Evolutionary conservation across 2,329 filamentous ascomycete genomes (phyloP).

Genomic region (Juglanconis juglandina): DNA sequence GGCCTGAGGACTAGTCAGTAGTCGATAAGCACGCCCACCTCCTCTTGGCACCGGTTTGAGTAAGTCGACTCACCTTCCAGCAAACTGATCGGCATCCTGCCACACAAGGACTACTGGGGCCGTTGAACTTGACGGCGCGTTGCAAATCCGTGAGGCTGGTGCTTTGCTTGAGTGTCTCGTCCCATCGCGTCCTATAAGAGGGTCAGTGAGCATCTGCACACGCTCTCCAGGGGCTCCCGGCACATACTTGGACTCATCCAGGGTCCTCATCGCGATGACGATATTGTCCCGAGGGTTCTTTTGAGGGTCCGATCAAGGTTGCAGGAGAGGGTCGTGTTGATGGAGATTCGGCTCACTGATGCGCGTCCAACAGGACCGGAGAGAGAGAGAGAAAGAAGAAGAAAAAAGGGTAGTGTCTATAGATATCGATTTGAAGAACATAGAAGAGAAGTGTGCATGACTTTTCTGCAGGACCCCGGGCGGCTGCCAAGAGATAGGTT

Average conservation of each 20-base stretch:
- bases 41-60: neutral
- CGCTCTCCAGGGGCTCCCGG: neutral
- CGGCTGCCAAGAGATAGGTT: neutral
- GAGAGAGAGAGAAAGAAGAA: neutral
- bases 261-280: constrained; percentile 44
- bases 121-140: constrained; percentile 60
- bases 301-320: neutral
- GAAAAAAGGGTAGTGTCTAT: neutral
- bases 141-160: constrained; percentile 59
- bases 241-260: constrained; percentile 50
- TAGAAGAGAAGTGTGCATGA: neutral
- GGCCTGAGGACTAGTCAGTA: constrained; percentile 45
- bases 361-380: neutral
- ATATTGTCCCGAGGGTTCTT: neutral
- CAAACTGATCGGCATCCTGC: constrained; percentile 79
- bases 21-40: neutral
- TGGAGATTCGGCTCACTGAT: neutral
- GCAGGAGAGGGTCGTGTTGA: neutral
- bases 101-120: constrained; percentile 59
- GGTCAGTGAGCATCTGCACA: neutral
- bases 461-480: neutral
- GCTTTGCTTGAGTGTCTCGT: constrained; percentile 56
- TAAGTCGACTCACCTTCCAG: constrained; percentile 63
- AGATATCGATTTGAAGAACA: neutral
- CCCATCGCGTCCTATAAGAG: constrained; percentile 61